Percentiles rank a stretch among this genome's conserved stretches.
These are phyloP conservation scores for Trichopus zeylanicus DNA, from an alignment of 116 monocot genomes.

Conservation along the genomic window DNA sequence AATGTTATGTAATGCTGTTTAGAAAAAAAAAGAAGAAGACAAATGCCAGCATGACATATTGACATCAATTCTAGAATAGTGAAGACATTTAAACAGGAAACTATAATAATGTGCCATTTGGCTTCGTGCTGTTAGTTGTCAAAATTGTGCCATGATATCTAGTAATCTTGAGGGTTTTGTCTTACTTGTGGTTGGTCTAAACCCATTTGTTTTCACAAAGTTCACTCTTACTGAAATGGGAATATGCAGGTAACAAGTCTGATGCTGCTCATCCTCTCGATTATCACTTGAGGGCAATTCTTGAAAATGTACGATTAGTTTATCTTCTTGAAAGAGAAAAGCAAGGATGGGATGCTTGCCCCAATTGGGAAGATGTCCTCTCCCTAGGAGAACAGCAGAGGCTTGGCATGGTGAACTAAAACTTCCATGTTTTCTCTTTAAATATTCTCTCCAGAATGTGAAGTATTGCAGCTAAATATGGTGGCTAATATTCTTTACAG, in stretches of 20 bases:
- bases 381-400: constrained; percentile 97
- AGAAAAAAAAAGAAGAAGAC: too few species aligned
- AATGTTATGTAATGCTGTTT: too few species aligned
- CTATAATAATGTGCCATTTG: too few species aligned
- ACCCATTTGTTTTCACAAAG: too few species aligned
- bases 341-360: constrained; percentile 67
- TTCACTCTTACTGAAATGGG: neutral
- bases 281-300: constrained; percentile 58
- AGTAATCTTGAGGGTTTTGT: too few species aligned
- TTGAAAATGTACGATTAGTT: constrained; percentile 72
- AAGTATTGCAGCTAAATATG: neutral
- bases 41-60: too few species aligned
- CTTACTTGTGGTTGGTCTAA: too few species aligned
- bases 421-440: neutral
- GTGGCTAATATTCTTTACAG: constrained; percentile 23
- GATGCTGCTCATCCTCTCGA: constrained; percentile 48
- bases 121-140: too few species aligned
- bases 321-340: constrained; percentile 90
- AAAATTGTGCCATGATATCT: too few species aligned
- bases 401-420: constrained; percentile 84
- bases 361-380: constrained; percentile 91
- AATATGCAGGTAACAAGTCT: constrained; percentile 22
- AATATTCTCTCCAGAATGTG: neutral
- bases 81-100: too few species aligned
- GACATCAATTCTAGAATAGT: too few species aligned